Base-by-base conservation (phyloP, 164 flowering plant species). In the Aristolochia californica region DNA sequence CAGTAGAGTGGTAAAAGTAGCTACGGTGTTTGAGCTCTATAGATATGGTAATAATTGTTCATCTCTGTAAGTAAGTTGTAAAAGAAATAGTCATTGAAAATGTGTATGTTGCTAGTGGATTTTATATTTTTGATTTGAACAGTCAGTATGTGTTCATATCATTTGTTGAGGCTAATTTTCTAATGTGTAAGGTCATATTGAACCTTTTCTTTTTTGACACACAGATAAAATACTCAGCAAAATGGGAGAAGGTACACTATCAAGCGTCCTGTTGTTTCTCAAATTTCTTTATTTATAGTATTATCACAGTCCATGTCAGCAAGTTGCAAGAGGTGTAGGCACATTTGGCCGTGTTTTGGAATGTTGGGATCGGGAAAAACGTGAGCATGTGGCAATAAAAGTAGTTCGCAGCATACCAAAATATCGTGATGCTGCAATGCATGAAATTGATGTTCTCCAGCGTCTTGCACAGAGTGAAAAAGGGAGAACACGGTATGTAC, bases 231-330 rank as follows among this genome's bases (percentile, higher is more conserved):
- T 91, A 57, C 83, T 81, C 38, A 71, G 88, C 77, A 81, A 86
- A 75, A 84, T 91, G 85, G 98, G 98, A 74, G 98, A 91, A 88
- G 98, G 97, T 91, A 81, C 77, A 87, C 74, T 67, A 78, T 70
- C 66, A 62, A 71, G 75, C 66, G 75, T 55, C 49, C 66, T 66
- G 77, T 75, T 77, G 70, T 72, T 65, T 75, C 57, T 72, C 73
- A 75, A 79, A 67, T 79, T 67, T 70, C 67, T 5, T 69, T 66
- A 51, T 70, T 78, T 74, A 66, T 77, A 68, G 65, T 24, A 72
- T 63, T 77, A 60, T 68, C 72, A 75, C 63, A 73, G 57, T 68
- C 24, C 73, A 65, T 72, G 55, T 80, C 75, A 77, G 80, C 78
- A 68, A 70, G 62, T 71, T 81, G 80, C 80, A 80, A 66, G 75